phyloP scores from a whole-genome alignment of 225 moss, liverwort and hornwort species.

The Pseudisothecium myosuroides region DNA sequence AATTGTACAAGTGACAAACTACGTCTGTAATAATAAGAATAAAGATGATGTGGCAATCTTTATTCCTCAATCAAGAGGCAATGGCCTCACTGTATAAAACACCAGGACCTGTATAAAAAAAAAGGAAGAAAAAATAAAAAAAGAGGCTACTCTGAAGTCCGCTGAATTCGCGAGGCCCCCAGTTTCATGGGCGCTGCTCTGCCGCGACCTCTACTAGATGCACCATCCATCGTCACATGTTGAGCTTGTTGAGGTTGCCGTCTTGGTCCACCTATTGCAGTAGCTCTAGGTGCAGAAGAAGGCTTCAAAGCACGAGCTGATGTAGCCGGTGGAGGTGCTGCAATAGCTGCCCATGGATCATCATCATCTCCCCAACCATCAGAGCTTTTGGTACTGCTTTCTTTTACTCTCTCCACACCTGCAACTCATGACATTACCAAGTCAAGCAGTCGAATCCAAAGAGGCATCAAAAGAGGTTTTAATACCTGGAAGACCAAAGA shows the following conservation, averaged over 20 bases:
- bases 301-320: slow-evolving; percentile 60
- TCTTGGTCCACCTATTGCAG: slow-evolving; percentile 30
- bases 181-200: slow-evolving; percentile 77
- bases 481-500: background rate
- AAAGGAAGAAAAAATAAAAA: background rate
- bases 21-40: background rate
- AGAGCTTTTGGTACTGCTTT: slow-evolving; percentile 22
- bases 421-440: background rate
- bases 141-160: slow-evolving; percentile 13
- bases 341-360: slow-evolving; percentile 96
- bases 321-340: slow-evolving; percentile 56
- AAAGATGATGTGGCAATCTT: background rate
- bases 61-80: slow-evolving; percentile 9
- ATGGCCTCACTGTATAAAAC: slow-evolving; percentile 16
- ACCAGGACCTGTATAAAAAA: slow-evolving; percentile 1
- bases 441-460: background rate
- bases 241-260: slow-evolving; percentile 49
- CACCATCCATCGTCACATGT: slow-evolving; percentile 57
- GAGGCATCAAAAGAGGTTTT: background rate
- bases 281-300: slow-evolving; percentile 10
- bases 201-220: slow-evolving; percentile 48
- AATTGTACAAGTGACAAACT: background rate
- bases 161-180: slow-evolving; percentile 63
- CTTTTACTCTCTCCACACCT: slow-evolving; percentile 51
- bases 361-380: slow-evolving; percentile 52